Conservation (phyloP, 176 grass and related monocot genomes). For the Stipa capillata region DNA sequence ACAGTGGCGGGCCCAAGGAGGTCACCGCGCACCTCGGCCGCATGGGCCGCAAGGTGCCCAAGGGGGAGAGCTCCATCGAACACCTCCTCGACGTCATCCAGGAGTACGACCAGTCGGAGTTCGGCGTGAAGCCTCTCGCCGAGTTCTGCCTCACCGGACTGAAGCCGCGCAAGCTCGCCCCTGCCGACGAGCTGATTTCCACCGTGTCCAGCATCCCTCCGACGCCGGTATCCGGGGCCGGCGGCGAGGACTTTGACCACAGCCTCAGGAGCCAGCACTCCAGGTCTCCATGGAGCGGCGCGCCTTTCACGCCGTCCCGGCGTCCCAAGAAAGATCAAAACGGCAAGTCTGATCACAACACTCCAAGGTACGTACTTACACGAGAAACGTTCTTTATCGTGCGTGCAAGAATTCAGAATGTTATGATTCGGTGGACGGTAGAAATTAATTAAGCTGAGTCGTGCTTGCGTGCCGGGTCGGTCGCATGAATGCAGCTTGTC, state of each 20-base stretch:
- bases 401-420: too few species aligned
- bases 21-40: slow-evolving; percentile 33
- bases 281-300: slow-evolving; percentile 45
- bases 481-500: not conserved
- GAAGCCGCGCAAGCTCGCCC: slow-evolving; percentile 50
- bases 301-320: slow-evolving; percentile 41
- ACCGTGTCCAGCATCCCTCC: slow-evolving; percentile 29
- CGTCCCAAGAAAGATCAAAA: slow-evolving; percentile 16
- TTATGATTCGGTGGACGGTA: too few species aligned
- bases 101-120: slow-evolving; percentile 56
- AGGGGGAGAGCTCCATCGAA: slow-evolving; percentile 58
- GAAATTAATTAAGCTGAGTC: too few species aligned
- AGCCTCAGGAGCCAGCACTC: slow-evolving; percentile 51
- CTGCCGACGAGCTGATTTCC: slow-evolving; percentile 16
- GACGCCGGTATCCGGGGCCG: not conserved
- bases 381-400: not conserved
- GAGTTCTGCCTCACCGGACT: slow-evolving; percentile 67
- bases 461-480: not conserved
- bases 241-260: slow-evolving; percentile 39
- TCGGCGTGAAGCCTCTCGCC: slow-evolving; percentile 37
- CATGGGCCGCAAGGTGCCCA: slow-evolving; percentile 54
- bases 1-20: slow-evolving; percentile 41
- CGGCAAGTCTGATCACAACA: not conserved
- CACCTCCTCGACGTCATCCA: slow-evolving; percentile 63
- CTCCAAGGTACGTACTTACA: not conserved